phyloP scores from a whole-genome alignment of 2,329 filamentous ascomycete species.

The Paecilomyces sp. region DNA sequence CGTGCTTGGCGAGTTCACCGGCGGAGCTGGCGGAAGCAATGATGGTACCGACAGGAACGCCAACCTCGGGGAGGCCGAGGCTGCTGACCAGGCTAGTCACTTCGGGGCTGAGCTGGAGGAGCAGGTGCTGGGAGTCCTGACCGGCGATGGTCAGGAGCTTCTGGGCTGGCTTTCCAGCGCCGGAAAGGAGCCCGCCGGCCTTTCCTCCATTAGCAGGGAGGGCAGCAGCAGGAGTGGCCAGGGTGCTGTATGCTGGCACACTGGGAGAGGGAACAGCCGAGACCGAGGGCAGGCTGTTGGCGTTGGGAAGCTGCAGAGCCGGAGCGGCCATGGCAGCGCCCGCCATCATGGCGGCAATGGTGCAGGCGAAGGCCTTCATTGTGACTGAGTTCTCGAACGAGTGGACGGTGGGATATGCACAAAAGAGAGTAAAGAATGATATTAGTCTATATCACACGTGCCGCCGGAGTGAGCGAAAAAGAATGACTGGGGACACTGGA shows the following conservation, averaged over 20 bases:
- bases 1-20: constrained; percentile 19
- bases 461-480: not conserved
- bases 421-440: not conserved
- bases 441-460: not conserved
- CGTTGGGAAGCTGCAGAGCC: not conserved
- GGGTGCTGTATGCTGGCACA: not conserved
- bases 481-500: not conserved
- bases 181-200: not conserved
- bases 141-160: constrained; percentile 18
- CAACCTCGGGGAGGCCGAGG: constrained; percentile 21
- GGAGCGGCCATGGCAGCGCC: not conserved
- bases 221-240: not conserved
- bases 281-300: not conserved
- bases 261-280: not conserved
- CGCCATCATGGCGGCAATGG: not conserved
- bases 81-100: constrained; percentile 19
- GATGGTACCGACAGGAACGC: constrained; percentile 18
- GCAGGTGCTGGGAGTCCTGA: constrained; percentile 19
- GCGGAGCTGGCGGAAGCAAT: constrained; percentile 16
- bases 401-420: not conserved
- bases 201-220: not conserved
- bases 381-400: not conserved
- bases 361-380: not conserved
- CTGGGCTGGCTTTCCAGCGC: not conserved
- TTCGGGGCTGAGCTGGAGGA: constrained; percentile 24